Conservation (phyloP, 768 basidiomycete genomes). For the Russula olivacea region DNA sequence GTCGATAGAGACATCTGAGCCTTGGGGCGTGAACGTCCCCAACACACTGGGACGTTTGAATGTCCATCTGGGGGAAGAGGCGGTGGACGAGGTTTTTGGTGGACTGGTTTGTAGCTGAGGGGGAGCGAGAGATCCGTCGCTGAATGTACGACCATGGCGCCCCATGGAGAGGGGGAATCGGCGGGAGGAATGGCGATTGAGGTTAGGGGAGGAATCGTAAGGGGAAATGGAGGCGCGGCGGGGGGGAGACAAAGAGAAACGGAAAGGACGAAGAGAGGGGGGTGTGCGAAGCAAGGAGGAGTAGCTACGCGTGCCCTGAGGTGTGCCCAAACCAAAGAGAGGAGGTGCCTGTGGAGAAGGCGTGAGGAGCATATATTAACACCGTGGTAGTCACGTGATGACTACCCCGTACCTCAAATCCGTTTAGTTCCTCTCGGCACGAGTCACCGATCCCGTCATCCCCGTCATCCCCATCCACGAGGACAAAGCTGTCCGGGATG, state of each 20-base stretch:
- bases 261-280: constrained; percentile 39
- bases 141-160: constrained; percentile 38
- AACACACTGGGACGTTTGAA: constrained; percentile 49
- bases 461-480: constrained; percentile 35
- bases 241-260: constrained; percentile 40
- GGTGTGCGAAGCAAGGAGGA: constrained; percentile 35
- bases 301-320: constrained; percentile 33
- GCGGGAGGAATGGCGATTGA: constrained; percentile 25
- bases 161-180: constrained; percentile 9
- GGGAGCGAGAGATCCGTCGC: constrained; percentile 14
- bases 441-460: constrained; percentile 25
- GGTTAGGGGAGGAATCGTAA: constrained; percentile 33
- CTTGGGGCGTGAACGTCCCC: constrained; percentile 50
- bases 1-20: constrained; percentile 30
- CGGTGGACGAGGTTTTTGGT: constrained; percentile 2
- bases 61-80: constrained; percentile 27
- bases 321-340: constrained; percentile 26
- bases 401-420: constrained; percentile 13
- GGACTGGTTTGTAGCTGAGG: background rate
- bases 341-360: constrained; percentile 19
- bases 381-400: constrained; percentile 17
- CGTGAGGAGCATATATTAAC: constrained; percentile 11
- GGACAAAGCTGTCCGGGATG: constrained; percentile 38
- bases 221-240: constrained; percentile 36
- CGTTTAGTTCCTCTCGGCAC: constrained; percentile 7